Base-by-base conservation (phyloP, 805 yeast genomes). In the Cyberlindnera mrakii region DNA sequence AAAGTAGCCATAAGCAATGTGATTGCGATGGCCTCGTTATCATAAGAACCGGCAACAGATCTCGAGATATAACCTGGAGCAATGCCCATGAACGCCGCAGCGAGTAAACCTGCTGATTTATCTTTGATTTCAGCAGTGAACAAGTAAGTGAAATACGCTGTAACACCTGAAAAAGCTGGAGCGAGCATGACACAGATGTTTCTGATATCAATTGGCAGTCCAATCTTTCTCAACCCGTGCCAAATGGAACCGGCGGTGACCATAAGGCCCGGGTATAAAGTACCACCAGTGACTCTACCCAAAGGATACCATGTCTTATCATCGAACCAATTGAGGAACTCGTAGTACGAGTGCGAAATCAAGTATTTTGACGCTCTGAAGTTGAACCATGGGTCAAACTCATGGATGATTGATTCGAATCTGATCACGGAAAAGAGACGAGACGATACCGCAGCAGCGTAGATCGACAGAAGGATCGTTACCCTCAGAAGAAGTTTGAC, bases 231-330 rank as follows among this genome's bases (percentile, higher is more conserved):
- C 48, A 93, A 71, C 5, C 78, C 56, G 54, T 80, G 85, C 82
- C 91, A 90, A 45, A 95, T 82, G 18, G 86, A 74, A 18, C 96
- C 95, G n/a, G 95, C 81, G 4, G 99, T 88, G 20, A 95, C 96
- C 99, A 93, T 93, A 52, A 95, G 71, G 7, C 99, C 99, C 4
- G 99, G 99, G 60, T 95, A 93, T 49, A 93, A 67, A 1, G 99
- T 95, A 45, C 99, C 99, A 54, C 99, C 99, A 11, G 99, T 93
- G 59, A 93, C 99, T 68, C 99, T 78, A 17, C 99, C 99, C 53
- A 93, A 73, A 16, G 99, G 99, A 64, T 93, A 93, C 99, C 99
- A 93, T 16, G 99, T 91, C 61, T 96, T 79, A 63, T 91, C 97
- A 63, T 93, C 99, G 58, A 93, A 93, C 99, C 99, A 93, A 64